phyloP scores from a whole-genome alignment of 1,284 basidiomycete genomes.

The Chalciporus sp. region DNA sequence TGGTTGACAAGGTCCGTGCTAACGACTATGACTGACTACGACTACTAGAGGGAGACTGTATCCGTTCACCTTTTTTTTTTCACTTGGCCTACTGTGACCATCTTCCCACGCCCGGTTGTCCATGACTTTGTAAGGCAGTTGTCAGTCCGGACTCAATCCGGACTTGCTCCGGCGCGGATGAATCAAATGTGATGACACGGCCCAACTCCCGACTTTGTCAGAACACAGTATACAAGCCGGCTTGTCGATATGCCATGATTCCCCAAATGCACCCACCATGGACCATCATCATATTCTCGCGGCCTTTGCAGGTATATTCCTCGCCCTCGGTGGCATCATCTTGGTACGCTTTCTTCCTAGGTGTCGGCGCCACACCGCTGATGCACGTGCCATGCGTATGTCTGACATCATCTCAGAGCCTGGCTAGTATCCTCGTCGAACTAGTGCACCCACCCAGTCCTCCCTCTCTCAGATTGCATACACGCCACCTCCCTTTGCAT shows the following conservation, averaged over 20 bases:
- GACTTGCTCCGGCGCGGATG: no score
- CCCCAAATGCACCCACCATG: not conserved
- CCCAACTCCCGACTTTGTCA: not conserved
- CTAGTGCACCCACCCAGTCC: not conserved
- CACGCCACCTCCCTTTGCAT: not conserved
- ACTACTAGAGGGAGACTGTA: no score
- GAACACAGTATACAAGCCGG: not conserved
- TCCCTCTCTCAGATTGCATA: not conserved
- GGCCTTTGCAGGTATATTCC: not conserved
- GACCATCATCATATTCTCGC: not conserved
- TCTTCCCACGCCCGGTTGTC: not conserved
- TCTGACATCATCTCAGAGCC: not conserved
- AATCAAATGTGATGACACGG: no score
- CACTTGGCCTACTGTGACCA: not conserved
- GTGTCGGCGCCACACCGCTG: no score
- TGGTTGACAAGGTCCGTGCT: no score
- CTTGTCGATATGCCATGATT: not conserved
- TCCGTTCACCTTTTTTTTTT: constrained; percentile 5
- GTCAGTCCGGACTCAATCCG: no score
- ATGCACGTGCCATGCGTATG: not conserved
- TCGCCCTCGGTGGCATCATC: not conserved
- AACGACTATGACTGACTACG: no score
- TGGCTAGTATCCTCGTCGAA: not conserved
- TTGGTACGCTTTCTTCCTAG: not conserved
- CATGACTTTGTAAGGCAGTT: no score